phyloP scores from a whole-genome alignment of 2,329 filamentous ascomycete genomes.

The Lasiodiplodia sp. region DNA sequence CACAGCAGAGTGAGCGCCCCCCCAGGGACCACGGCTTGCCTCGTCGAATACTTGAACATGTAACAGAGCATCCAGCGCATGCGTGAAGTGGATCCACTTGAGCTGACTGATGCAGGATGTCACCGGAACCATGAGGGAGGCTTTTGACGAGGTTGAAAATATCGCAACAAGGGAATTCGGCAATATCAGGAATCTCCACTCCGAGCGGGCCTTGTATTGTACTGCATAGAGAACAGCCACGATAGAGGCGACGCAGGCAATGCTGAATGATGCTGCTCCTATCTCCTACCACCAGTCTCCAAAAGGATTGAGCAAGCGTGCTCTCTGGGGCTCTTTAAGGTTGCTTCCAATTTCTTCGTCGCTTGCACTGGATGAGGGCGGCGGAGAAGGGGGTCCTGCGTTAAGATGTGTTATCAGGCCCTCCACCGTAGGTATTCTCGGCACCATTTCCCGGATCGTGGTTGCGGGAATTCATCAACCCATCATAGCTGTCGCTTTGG shows the following conservation, averaged over 20 bases:
- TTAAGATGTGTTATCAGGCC: no score
- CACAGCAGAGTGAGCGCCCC: neutral
- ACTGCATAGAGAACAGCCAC: neutral
- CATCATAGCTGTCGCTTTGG: no score
- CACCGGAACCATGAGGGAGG: constrained; percentile 41
- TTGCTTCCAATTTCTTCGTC: no score
- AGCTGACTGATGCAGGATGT: constrained; percentile 45
- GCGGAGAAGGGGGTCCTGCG: no score
- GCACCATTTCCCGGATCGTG: no score
- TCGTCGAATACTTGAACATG: constrained; percentile 41
- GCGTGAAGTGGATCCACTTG: constrained; percentile 44
- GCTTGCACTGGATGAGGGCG: no score
- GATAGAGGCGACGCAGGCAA: neutral
- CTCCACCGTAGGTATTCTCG: no score
- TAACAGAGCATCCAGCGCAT: constrained; percentile 28
- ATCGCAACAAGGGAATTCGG: constrained; percentile 45
- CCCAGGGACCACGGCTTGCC: constrained; percentile 36
- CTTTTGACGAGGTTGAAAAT: constrained; percentile 42
- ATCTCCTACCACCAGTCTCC: no score
- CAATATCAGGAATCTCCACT: constrained; percentile 31
- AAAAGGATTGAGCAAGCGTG: no score
- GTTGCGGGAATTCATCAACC: no score
- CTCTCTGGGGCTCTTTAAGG: no score
- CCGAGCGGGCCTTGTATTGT: neutral
- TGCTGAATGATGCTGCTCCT: neutral